Conservation (phyloP, 1,139 yeast species). For the Pichia norvegensis region DNA sequence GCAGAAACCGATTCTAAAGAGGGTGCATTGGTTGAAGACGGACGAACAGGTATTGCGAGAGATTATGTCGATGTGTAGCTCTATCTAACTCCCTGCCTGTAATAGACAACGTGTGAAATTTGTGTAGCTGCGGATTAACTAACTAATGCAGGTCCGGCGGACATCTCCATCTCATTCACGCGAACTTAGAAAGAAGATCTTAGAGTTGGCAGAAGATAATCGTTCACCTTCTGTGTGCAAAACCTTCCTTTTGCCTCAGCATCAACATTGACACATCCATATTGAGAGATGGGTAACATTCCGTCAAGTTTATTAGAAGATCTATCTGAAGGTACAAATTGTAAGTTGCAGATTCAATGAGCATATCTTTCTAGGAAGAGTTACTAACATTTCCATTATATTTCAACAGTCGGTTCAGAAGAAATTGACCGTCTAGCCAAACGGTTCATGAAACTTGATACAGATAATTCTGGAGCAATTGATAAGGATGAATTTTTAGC, state of each 20-base stretch:
- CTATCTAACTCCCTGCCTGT: background rate
- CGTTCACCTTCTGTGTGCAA: too few species aligned
- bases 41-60: conserved; percentile 81
- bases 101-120: background rate
- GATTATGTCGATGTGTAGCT: conserved; percentile 41
- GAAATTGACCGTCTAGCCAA: conserved; percentile 88
- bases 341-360: conserved; percentile 13
- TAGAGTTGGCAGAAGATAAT: too few species aligned
- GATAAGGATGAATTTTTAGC: conserved; percentile 85
- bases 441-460: conserved; percentile 90
- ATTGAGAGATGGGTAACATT: conserved; percentile 30
- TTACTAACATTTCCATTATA: background rate
- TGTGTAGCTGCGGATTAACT: too few species aligned
- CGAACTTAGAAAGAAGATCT: too few species aligned
- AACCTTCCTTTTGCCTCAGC: too few species aligned
- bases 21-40: conserved; percentile 75
- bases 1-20: conserved; percentile 31
- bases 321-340: conserved; percentile 30
- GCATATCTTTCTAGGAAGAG: background rate
- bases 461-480: conserved; percentile 86
- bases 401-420: conserved; percentile 56
- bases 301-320: conserved; percentile 29
- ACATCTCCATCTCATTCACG: too few species aligned
- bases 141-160: too few species aligned
- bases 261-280: too few species aligned